Conservation (phyloP, 345 rosid genomes). For the Camelina hispida region DNA sequence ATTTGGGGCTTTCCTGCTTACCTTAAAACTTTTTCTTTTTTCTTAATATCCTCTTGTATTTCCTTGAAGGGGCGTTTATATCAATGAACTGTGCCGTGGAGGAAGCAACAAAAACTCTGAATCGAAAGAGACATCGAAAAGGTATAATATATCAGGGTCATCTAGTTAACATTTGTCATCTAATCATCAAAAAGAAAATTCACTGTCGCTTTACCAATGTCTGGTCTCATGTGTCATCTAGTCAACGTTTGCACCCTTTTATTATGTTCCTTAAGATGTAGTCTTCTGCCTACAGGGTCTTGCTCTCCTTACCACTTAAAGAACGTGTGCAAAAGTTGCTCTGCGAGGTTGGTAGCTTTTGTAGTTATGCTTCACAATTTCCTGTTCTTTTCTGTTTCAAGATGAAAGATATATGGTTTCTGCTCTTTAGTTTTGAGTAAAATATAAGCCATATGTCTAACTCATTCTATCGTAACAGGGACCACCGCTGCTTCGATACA, state of each 20-base stretch:
- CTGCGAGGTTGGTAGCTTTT: constrained; percentile 63
- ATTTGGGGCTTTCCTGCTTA: constrained; percentile 15
- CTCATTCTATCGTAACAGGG: constrained; percentile 51
- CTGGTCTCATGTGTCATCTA: constrained; percentile 21
- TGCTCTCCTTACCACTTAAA: constrained; percentile 65
- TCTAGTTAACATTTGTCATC: background rate
- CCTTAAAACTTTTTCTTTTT: background rate
- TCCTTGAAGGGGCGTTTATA: constrained; percentile 63
- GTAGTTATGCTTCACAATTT: constrained; percentile 5
- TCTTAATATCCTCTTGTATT: constrained; percentile 12
- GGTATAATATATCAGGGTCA: constrained; percentile 46
- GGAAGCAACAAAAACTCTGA: constrained; percentile 46
- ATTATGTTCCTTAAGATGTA: constrained; percentile 11
- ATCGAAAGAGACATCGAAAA: constrained; percentile 54
- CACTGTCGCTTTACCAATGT: constrained; percentile 12
- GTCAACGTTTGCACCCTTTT: constrained; percentile 16
- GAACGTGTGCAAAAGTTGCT: constrained; percentile 76
- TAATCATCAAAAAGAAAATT: background rate
- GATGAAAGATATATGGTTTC: constrained; percentile 15
- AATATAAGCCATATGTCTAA: constrained; percentile 19
- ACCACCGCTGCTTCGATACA: constrained; percentile 60
- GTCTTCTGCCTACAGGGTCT: constrained; percentile 57
- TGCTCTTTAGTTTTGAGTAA: background rate
- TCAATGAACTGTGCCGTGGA: constrained; percentile 72
- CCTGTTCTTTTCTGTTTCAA: constrained; percentile 5